Evolutionary conservation across 2,329 filamentous ascomycete species (phyloP).

Genomic region (Aspergillus latus): DNA sequence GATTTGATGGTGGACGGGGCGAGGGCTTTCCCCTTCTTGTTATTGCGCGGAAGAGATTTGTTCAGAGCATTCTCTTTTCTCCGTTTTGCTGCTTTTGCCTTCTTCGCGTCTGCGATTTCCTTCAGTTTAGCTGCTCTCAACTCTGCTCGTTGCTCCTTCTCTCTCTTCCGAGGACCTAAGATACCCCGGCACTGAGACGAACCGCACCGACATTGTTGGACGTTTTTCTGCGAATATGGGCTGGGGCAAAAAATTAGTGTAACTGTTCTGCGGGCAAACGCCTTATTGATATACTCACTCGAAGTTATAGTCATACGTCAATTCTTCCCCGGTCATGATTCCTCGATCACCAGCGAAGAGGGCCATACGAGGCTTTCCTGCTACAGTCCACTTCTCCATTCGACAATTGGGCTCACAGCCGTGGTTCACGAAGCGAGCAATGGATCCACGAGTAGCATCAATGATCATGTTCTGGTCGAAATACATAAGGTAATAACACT

Average conservation of each 20-base stretch:
- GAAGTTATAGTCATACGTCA: constrained; percentile 90
- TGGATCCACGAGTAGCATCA: constrained; percentile 91
- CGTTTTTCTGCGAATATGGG: constrained; percentile 61
- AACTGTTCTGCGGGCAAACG: neutral
- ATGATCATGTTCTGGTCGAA: constrained; percentile 99
- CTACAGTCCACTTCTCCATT: constrained; percentile 98
- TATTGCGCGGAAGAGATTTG: constrained; percentile 17
- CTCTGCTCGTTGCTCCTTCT: constrained; percentile 41
- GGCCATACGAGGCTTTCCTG: constrained; percentile 91
- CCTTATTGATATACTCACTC: constrained; percentile 49
- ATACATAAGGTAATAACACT: constrained; percentile 98
- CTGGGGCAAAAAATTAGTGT: constrained; percentile 30
- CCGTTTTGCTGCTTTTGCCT: constrained; percentile 32
- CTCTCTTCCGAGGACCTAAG: constrained; percentile 57
- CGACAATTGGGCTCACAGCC: constrained; percentile 94
- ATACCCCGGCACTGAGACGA: constrained; percentile 61
- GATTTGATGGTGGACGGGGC: constrained; percentile 33
- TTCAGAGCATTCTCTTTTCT: constrained; percentile 28
- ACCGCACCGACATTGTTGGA: constrained; percentile 64
- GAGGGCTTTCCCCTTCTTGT: constrained; percentile 34
- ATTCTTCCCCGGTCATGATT: constrained; percentile 91
- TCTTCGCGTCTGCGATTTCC: constrained; percentile 22
- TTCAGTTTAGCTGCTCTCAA: constrained; percentile 26
- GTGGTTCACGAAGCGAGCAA: constrained; percentile 97
- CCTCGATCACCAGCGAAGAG: constrained; percentile 87